Evolutionary conservation across 306 rosid species (phyloP).

Genomic region (Trifolium fragiferum): DNA sequence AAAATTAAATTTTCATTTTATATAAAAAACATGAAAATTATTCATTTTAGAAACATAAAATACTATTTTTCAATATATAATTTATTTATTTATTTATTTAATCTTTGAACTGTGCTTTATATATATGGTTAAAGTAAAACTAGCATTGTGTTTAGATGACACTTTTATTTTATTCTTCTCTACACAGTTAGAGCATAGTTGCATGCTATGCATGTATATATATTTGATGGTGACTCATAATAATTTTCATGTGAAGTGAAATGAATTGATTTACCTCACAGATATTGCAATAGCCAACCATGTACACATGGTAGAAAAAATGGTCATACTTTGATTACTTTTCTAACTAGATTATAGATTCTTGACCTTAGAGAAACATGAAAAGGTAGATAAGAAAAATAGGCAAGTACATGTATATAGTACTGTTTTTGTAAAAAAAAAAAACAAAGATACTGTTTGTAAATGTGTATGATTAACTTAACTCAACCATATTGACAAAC

Average conservation of each 20-base stretch:
- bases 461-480: too few relatives aligned
- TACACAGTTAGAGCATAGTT: too few relatives aligned
- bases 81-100: not conserved
- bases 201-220: not conserved
- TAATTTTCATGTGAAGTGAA: not conserved
- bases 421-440: too few relatives aligned
- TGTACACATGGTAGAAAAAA: not conserved
- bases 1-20: not conserved
- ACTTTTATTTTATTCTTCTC: too few relatives aligned
- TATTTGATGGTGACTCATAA: not conserved
- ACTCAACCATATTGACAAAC: too few relatives aligned
- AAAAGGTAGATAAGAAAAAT: conserved; percentile 1
- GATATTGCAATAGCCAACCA: conserved; percentile 1
- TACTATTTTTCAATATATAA: not conserved
- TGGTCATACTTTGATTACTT: not conserved
- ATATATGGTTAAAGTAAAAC: not conserved
- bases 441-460: too few relatives aligned
- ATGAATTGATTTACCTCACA: not conserved
- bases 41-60: not conserved
- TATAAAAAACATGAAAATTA: not conserved
- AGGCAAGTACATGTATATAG: not conserved
- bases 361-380: conserved; percentile 2
- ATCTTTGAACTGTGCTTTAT: too few relatives aligned
- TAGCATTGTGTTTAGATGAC: not conserved
- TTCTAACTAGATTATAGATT: conserved; percentile 1